Conservation (phyloP, 345 rosid species). For the Mercurialis annua region DNA sequence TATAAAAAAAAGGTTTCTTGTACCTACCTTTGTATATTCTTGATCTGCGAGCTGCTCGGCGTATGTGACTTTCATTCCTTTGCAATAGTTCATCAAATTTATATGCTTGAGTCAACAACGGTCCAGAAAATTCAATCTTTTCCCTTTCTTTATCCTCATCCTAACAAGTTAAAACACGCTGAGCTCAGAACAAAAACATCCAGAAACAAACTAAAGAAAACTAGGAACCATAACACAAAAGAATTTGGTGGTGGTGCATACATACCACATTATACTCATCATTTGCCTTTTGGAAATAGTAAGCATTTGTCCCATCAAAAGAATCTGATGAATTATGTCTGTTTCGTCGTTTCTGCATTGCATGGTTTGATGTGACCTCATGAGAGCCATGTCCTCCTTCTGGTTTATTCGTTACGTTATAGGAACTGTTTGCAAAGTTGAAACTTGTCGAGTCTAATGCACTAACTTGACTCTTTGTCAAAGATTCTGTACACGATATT, state of each 20-base stretch:
- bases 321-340: constrained; percentile 25
- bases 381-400: constrained; percentile 4
- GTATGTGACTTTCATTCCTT: constrained; percentile 53
- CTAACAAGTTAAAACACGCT: constrained; percentile 4
- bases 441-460: constrained; percentile 37
- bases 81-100: constrained; percentile 43
- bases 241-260: not conserved
- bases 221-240: not conserved
- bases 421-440: constrained; percentile 39
- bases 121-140: constrained; percentile 42
- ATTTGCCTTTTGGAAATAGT: constrained; percentile 17
- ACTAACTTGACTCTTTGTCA: constrained; percentile 43
- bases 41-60: constrained; percentile 46
- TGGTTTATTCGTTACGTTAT: constrained; percentile 25
- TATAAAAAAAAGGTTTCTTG: not conserved
- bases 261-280: constrained; percentile 35
- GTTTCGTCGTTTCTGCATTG: constrained; percentile 11
- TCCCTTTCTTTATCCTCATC: not conserved
- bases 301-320: constrained; percentile 29
- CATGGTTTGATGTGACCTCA: constrained; percentile 5
- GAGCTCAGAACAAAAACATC: not conserved
- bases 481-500: constrained; percentile 41
- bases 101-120: constrained; percentile 39
- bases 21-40: constrained; percentile 52
- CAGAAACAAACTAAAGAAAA: not conserved